phyloP scores from a whole-genome alignment of 495 filamentous ascomycete genomes.

The Corynascus novoguineensis region DNA sequence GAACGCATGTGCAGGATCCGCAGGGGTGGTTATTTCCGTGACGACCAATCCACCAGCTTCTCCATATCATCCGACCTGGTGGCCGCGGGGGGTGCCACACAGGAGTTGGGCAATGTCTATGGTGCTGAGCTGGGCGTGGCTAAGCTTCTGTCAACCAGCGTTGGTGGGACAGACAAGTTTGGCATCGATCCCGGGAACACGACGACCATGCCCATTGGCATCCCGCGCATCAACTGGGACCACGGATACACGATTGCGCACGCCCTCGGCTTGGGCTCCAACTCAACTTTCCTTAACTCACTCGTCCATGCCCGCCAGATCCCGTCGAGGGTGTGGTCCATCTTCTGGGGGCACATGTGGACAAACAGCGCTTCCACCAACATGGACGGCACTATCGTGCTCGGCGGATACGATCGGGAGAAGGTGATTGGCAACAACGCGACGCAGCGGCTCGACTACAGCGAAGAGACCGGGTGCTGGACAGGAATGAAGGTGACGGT shows the following conservation, averaged over 20 bases:
- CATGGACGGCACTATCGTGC: constrained; percentile 38
- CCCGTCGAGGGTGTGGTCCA: constrained; percentile 34
- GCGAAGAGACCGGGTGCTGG: constrained; percentile 20
- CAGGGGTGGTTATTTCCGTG: constrained; percentile 13
- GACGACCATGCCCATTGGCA: constrained; percentile 16
- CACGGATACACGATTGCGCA: constrained; percentile 20
- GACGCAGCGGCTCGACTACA: constrained; percentile 24
- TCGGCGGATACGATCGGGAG: constrained; percentile 43
- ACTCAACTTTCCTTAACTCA: constrained; percentile 39
- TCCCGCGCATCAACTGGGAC: constrained; percentile 18
- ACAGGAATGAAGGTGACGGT: constrained; percentile 32
- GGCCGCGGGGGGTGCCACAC: constrained; percentile 15
- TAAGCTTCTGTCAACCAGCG: constrained; percentile 16
- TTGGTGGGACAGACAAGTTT: constrained; percentile 7
- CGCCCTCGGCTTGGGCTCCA: constrained; percentile 33
- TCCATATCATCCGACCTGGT: constrained; percentile 13
- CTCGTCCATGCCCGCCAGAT: constrained; percentile 33
- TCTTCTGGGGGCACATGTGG: constrained; percentile 42
- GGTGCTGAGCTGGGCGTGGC: constrained; percentile 16
- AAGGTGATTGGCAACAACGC: constrained; percentile 34
- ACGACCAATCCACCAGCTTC: constrained; percentile 18
- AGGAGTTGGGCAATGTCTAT: constrained; percentile 11
- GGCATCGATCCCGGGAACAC: not conserved
- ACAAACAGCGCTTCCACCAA: constrained; percentile 17
- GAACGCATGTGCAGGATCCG: constrained; percentile 21